Evolutionary conservation across 305 asterid genomes (phyloP).

Genomic region (Fraxinus greggii): DNA sequence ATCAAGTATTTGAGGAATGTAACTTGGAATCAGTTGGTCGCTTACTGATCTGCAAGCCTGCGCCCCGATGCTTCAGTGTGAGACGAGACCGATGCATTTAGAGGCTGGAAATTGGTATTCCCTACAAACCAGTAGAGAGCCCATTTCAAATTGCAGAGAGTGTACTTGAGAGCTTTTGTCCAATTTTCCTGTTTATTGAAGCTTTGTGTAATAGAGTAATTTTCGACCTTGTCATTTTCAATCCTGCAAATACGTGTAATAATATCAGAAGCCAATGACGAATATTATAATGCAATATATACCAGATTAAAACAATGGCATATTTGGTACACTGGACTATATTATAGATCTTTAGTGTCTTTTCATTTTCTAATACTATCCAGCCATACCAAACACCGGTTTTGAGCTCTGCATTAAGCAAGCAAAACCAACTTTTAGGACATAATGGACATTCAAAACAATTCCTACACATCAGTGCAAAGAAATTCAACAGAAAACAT

Average conservation of each 20-base stretch:
- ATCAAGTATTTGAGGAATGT: slow-evolving; percentile 32
- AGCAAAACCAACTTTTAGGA: background rate
- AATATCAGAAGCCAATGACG: background rate
- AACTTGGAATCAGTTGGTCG: slow-evolving; percentile 44
- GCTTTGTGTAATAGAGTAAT: slow-evolving; percentile 87
- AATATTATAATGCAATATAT: background rate
- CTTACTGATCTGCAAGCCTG: slow-evolving; percentile 52
- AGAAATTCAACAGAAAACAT: background rate
- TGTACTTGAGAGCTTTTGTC: slow-evolving; percentile 99
- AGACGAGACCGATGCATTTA: slow-evolving; percentile 50
- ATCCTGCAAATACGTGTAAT: slow-evolving; percentile 54
- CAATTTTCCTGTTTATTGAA: slow-evolving; percentile 91
- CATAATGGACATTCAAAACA: background rate
- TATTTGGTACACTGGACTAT: background rate
- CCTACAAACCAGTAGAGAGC: slow-evolving; percentile 97
- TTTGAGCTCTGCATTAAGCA: background rate
- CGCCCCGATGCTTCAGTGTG: slow-evolving; percentile 54
- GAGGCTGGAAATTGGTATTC: slow-evolving; percentile 93
- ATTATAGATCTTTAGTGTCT: background rate
- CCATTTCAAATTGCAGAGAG: slow-evolving; percentile 95
- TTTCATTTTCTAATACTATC: background rate
- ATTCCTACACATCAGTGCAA: background rate
- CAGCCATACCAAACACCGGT: background rate
- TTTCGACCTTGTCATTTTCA: slow-evolving; percentile 91
- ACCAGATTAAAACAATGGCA: background rate